phyloP scores from a whole-genome alignment of 2,329 filamentous ascomycete species.

The Ceratocystis harringtonii region DNA sequence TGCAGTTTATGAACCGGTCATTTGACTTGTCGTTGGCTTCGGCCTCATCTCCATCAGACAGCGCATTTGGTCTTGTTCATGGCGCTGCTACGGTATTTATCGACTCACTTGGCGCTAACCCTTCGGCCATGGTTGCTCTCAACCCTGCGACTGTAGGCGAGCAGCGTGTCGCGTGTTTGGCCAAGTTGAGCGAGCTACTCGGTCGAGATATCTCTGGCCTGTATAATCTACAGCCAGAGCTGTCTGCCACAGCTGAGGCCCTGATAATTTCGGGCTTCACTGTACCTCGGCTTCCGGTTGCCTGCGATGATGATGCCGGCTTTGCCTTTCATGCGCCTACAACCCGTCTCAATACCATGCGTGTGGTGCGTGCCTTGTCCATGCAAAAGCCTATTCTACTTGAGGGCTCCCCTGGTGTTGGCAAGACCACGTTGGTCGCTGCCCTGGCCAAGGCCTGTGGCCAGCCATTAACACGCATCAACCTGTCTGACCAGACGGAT shows the following conservation, averaged over 20 bases:
- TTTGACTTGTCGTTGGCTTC: constrained; percentile 17
- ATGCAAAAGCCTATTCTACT: constrained; percentile 82
- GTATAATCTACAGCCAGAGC: constrained; percentile 48
- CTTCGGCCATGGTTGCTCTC: constrained; percentile 68
- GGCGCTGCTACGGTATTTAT: constrained; percentile 93
- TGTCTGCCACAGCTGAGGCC: constrained; percentile 37
- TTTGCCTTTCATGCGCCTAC: constrained; percentile 83
- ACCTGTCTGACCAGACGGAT: constrained; percentile 94
- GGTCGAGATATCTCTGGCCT: constrained; percentile 44
- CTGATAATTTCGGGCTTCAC: constrained; percentile 63
- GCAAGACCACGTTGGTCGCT: constrained; percentile 85
- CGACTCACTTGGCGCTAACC: constrained; percentile 88
- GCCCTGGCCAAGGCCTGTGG: constrained; percentile 70
- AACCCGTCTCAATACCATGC: constrained; percentile 76
- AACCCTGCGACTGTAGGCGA: constrained; percentile 52
- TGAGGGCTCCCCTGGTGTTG: constrained; percentile 94
- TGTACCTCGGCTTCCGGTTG: constrained; percentile 39
- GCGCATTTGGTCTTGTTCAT: constrained; percentile 45
- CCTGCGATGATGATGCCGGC: constrained; percentile 21
- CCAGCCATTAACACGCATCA: constrained; percentile 77
- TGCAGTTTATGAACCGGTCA: constrained; percentile 70
- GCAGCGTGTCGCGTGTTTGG: constrained; percentile 59
- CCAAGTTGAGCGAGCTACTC: constrained; percentile 54
- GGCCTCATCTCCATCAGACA: constrained; percentile 26
- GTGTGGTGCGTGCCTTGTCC: constrained; percentile 77